A percentile compares a stretch with the other conserved stretches of the same genome.
Evolutionary conservation across 2,329 filamentous ascomycete genomes (phyloP).

Genomic region (Botrytis paeoniae): DNA sequence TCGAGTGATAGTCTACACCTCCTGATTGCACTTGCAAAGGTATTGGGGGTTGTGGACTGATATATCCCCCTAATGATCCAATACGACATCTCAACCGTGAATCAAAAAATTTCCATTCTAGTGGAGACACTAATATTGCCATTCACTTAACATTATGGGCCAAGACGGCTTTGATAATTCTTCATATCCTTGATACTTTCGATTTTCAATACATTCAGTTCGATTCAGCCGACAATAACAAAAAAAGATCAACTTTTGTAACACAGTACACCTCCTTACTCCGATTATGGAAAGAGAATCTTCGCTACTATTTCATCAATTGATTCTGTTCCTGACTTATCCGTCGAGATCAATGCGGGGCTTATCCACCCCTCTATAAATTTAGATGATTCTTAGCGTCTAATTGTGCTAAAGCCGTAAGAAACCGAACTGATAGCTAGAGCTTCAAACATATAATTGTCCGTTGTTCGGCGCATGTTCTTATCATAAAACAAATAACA

Average conservation of each 20-base stretch:
- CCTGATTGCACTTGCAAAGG: not conserved
- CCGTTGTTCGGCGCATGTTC: not conserved
- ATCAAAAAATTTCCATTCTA: not conserved
- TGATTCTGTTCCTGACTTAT: constrained; percentile 9
- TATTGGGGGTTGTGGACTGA: not conserved
- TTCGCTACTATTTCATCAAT: not conserved
- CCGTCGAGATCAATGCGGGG: not conserved
- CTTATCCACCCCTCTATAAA: not conserved
- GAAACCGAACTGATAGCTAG: not conserved
- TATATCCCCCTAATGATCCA: not conserved
- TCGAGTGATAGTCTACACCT: not conserved
- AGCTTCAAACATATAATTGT: constrained; percentile 2
- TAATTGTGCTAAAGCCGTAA: not conserved
- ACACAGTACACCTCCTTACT: not conserved
- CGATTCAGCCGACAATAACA: not conserved
- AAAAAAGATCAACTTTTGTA: not conserved
- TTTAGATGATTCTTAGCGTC: not conserved
- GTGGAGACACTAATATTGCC: not conserved
- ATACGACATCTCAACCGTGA: not conserved
- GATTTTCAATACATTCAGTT: not conserved
- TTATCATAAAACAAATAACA: not conserved
- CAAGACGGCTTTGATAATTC: not conserved
- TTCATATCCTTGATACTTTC: not conserved
- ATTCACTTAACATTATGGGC: not conserved
- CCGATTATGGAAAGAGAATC: not conserved